phyloP scores from a whole-genome alignment of 805 yeast species.

The Pichia nakasei region DNA sequence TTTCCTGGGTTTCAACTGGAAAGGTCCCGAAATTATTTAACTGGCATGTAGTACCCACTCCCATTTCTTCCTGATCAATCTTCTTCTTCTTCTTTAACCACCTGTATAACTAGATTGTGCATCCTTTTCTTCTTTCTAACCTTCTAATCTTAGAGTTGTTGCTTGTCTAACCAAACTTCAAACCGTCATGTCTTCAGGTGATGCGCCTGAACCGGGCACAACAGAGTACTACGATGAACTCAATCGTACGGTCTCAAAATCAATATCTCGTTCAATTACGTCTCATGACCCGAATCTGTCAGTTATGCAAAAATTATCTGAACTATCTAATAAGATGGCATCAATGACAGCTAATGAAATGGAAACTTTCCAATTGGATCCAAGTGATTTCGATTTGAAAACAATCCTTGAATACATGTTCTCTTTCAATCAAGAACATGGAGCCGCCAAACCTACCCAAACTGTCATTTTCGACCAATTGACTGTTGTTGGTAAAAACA shows the following conservation, averaged over 20 bases:
- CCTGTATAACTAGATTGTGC: no score
- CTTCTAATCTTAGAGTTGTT: no score
- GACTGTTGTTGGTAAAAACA: conserved; percentile 38
- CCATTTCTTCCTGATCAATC: no score
- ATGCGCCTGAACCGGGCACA: conserved; percentile 1
- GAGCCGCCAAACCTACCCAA: conserved; percentile 30
- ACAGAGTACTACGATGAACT: conserved; percentile 2
- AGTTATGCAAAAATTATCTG: conserved; percentile 6
- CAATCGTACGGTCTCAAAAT: conserved; percentile 1
- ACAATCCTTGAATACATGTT: conserved; percentile 30
- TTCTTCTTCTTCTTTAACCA: no score
- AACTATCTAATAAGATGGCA: conserved; percentile 9
- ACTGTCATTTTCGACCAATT: conserved; percentile 37
- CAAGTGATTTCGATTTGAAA: conserved; percentile 32
- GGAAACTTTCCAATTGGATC: conserved; percentile 11
- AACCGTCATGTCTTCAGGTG: no score
- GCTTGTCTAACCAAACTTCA: no score
- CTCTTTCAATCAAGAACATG: conserved; percentile 32
- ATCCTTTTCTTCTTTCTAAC: no score
- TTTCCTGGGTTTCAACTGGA: no score
- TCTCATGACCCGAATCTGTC: not conserved
- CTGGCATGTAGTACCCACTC: no score
- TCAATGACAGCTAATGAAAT: conserved; percentile 10
- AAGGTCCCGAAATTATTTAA: no score
- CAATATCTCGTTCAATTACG: conserved; percentile 1